phyloP scores from a whole-genome alignment of 768 basidiomycete species.

The Daedaleopsis sinensis region DNA sequence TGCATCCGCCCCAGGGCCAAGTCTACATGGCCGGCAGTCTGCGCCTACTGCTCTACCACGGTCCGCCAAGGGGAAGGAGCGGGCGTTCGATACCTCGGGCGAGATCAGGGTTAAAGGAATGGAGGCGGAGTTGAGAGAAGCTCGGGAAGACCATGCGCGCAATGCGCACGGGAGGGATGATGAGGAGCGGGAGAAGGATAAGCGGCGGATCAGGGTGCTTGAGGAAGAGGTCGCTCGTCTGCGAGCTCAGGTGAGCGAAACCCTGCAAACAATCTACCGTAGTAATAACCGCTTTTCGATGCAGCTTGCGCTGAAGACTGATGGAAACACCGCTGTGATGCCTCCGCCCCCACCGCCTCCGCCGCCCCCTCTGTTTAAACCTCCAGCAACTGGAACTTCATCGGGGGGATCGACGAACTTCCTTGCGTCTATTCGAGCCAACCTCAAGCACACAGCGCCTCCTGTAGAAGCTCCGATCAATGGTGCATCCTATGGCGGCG shows the following conservation, averaged over 20 bases:
- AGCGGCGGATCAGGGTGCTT: constrained; percentile 61
- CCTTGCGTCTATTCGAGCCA: constrained; percentile 65
- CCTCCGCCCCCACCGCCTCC: constrained; percentile 49
- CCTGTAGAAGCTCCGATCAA: constrained; percentile 76
- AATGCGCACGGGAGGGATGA: constrained; percentile 46
- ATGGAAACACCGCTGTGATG: constrained; percentile 23
- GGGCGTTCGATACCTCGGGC: constrained; percentile 43
- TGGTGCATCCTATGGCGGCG: constrained; percentile 28
- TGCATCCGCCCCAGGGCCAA: neutral
- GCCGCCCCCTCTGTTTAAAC: constrained; percentile 30
- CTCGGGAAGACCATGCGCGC: constrained; percentile 48
- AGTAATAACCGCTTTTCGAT: no score
- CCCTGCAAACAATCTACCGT: no score
- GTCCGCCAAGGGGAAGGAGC: constrained; percentile 32
- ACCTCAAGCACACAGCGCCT: constrained; percentile 55
- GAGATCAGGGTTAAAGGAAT: constrained; percentile 57
- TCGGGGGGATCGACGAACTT: constrained; percentile 36
- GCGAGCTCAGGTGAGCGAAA: constrained; percentile 48
- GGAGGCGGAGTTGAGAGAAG: constrained; percentile 63
- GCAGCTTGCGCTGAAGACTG: constrained; percentile 12
- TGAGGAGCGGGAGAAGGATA: constrained; percentile 55
- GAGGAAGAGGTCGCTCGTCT: constrained; percentile 67
- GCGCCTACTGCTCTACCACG: constrained; percentile 16
- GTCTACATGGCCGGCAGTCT: constrained; percentile 3
- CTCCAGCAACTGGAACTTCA: constrained; percentile 15